Evolutionary conservation across 352 stramenopile genomes (phyloP), one percentile per base, ranked within the genome.

Genomic region (Phytophthora lateralis): DNA sequence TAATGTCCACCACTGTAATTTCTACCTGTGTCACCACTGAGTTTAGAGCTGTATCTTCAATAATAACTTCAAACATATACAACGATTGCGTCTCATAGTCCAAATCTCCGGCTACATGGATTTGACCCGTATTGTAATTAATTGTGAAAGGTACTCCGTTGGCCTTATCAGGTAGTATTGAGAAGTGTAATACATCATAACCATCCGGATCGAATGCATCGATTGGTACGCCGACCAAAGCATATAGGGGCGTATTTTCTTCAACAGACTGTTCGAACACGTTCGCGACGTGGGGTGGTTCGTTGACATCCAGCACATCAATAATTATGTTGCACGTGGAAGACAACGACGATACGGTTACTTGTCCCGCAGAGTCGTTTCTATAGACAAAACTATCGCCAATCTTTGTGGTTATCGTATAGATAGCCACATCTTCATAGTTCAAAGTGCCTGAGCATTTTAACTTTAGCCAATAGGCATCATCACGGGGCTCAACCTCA

Each of bases 301-400:
- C 79, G 24, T 89, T 87, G 11, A 85, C 58, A 49, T 86, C 67
- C 32, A 69, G 8, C 0, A 89, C 50, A 17, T 74, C 26, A 21
- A 89, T 59, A 14, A 43, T 70, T 3, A 82, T 29, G 11, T 34
- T 9, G 37, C 79, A 89, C 4, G 44, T 65, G 9, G 76, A 74
- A 12, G 64, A 67, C 8, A 89, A 34, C 30, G 76, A 85, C 3
- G 71, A 80, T 27, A 80, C 62, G 6, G 53, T 38, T 18, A 60
- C 15, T 32, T 45, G 32, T 26, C 66, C 60, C 5, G 45, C 35
- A 0, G 49, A 17, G 7, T 48, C 51, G 42, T 69, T 54, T 30
- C 30, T 49, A 7, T 21, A 55, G 26, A 43, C 21, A 21, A 66
- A 73, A 30, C 41, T 66, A 35, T 73, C 65, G 0, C 52, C 65